Conservation (phyloP, 2,329 filamentous ascomycete species). For the Myriosclerotinia curreyana region DNA sequence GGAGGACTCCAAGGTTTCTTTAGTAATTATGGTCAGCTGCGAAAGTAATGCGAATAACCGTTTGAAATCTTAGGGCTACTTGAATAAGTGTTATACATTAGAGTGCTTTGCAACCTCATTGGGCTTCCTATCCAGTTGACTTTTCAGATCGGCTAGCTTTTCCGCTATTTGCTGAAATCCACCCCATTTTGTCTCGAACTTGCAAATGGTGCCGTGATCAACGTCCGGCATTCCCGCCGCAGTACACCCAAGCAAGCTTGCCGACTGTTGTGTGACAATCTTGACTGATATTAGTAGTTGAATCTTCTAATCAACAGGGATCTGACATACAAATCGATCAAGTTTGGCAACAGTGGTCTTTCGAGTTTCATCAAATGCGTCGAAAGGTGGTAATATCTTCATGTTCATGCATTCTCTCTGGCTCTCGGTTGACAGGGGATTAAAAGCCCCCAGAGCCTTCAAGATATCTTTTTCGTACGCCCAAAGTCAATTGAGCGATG, state of each 20-base stretch:
- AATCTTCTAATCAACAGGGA: neutral
- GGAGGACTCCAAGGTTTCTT: neutral
- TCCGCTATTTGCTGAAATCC: slow-evolving; percentile 4
- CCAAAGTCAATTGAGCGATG: neutral
- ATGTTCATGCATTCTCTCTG: neutral
- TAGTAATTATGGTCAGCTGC: neutral
- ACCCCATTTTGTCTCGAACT: slow-evolving; percentile 5
- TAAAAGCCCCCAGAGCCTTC: neutral
- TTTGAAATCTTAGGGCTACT: neutral
- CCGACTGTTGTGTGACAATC: slow-evolving; percentile 4
- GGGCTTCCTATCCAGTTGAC: neutral
- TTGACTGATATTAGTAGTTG: neutral
- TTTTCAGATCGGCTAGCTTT: neutral
- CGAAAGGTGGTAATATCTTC: neutral
- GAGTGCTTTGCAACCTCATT: neutral
- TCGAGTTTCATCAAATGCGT: neutral
- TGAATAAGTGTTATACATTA: neutral
- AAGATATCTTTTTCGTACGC: neutral
- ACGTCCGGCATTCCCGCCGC: neutral
- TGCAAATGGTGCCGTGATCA: slow-evolving; percentile 10
- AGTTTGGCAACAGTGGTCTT: neutral
- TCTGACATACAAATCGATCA: neutral
- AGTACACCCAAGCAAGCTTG: neutral
- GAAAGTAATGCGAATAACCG: neutral
- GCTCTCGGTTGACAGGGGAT: neutral